phyloP scores from a whole-genome alignment of 1,284 basidiomycete genomes.

The Ustilago cynodontis region DNA sequence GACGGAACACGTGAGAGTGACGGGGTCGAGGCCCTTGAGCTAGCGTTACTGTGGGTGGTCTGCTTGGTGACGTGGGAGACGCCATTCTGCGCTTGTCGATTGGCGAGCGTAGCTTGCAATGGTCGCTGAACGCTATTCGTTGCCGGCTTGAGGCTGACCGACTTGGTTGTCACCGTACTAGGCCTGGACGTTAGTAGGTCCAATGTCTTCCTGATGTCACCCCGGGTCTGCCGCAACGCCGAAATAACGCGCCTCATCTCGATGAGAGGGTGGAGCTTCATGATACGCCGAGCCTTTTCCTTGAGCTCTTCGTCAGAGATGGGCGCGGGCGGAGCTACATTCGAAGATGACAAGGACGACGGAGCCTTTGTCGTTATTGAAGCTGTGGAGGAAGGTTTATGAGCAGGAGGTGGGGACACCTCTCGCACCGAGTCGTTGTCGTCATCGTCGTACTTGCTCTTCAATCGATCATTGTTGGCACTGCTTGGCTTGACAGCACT shows the following conservation, averaged over 20 bases:
- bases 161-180: constrained; percentile 36
- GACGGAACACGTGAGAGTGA: constrained; percentile 22
- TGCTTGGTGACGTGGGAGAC: constrained; percentile 13
- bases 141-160: constrained; percentile 33
- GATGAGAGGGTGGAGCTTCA: constrained; percentile 22
- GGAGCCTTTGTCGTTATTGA: not conserved
- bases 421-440: constrained; percentile 20
- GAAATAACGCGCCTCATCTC: constrained; percentile 26
- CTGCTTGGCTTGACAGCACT: not conserved
- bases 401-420: constrained; percentile 15
- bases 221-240: constrained; percentile 36
- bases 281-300: constrained; percentile 33
- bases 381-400: constrained; percentile 9
- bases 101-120: not conserved
- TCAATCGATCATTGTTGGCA: not conserved
- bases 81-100: constrained; percentile 16
- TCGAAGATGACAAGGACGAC: constrained; percentile 8
- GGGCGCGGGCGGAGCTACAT: not conserved
- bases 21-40: constrained; percentile 30
- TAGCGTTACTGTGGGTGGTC: constrained; percentile 16
- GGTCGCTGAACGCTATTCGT: constrained; percentile 21
- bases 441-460: constrained; percentile 5
- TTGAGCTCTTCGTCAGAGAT: constrained; percentile 27
- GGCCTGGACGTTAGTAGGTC: constrained; percentile 25
- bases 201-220: constrained; percentile 20